A percentile compares a stretch with the other conserved stretches of the same genome.
Evolutionary conservation across 2,329 filamentous ascomycete species (phyloP).

Genomic region (Fonsecaea multimorphosa): DNA sequence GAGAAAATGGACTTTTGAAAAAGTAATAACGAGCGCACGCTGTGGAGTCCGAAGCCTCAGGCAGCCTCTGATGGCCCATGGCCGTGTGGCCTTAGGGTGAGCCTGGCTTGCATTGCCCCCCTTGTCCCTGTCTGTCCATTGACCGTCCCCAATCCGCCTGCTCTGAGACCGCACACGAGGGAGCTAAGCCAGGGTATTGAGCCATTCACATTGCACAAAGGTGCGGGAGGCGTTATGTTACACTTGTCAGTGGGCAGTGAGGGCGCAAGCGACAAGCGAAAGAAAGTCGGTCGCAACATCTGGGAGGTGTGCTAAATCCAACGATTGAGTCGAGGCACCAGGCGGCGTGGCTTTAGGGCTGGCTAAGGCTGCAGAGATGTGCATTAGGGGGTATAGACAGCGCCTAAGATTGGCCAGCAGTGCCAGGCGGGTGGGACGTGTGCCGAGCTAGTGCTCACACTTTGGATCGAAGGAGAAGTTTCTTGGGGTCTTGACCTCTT

Average conservation of each 20-base stretch:
- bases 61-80: conserved; percentile 12
- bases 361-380: conserved; percentile 22
- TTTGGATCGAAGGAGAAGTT: not conserved
- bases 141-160: not conserved
- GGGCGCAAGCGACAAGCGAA: not conserved
- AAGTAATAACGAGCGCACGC: not conserved
- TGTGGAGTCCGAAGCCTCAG: conserved; percentile 7
- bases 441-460: conserved; percentile 32
- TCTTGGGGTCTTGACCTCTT: not conserved
- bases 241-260: conserved; percentile 31
- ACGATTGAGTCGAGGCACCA: conserved; percentile 18
- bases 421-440: no score
- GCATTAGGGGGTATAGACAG: conserved; percentile 13
- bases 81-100: conserved; percentile 10
- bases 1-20: conserved; percentile 26
- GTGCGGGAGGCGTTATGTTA: conserved; percentile 26
- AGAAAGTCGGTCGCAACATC: conserved; percentile 9
- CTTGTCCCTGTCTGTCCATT: not conserved
- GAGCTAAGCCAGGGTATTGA: conserved; percentile 1
- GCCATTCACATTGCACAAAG: conserved; percentile 9
- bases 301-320: conserved; percentile 30
- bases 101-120: conserved; percentile 22
- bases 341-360: conserved; percentile 19
- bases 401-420: conserved; percentile 10
- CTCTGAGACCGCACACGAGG: conserved; percentile 9